Evolutionary conservation across 805 yeast genomes (phyloP), one percentile per base, ranked within the genome.

Genomic region (Komagataella pastoris): DNA sequence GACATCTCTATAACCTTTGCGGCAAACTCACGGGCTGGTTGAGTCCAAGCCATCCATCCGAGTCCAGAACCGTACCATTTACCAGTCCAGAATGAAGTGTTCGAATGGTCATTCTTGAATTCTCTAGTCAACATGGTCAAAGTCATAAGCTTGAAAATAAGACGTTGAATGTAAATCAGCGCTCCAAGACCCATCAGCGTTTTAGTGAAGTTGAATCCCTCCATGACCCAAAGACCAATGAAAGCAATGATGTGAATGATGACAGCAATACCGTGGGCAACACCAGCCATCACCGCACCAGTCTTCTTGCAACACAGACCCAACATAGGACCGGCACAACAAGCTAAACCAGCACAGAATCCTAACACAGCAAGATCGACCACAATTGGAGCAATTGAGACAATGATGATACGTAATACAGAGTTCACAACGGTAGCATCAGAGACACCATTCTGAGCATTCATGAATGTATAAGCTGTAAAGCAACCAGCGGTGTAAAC

Each of bases 41-140:
- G 98, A 40, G 98, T 83, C 76, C 86, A 79, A 18, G 97, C 96
- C 78, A 84, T 81, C 80, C 83, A 81, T 54, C 98, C 99, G 69
- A 91, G 72, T 64, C 96, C 93, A 54, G 87, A 76, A 54, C 95
- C 93, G 68, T 90, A 89, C 99, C 99, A 93, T 71, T 89, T 90
- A 77, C 99, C 99, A 53, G 96, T 87, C 99, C 99, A 93, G 95
- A 95, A 93, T 24, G 99, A 98, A 60, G 95, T 85, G 74, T 93
- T 93, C 44, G 98, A 76, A 65, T 83, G 88, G 71, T 91, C 97
- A 61, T 86, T 87, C 82, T 88, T 88, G 76, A 89, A 89, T 73
- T 93, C 99, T 75, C 99, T 83, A 51, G 97, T 88, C 65, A 95
- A 75, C 69, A 83, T 72, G 58, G 80, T 69, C 51, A 84, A 73